Conservation (phyloP, 495 filamentous ascomycete species). For the Parathielavia hyrcaniae region DNA sequence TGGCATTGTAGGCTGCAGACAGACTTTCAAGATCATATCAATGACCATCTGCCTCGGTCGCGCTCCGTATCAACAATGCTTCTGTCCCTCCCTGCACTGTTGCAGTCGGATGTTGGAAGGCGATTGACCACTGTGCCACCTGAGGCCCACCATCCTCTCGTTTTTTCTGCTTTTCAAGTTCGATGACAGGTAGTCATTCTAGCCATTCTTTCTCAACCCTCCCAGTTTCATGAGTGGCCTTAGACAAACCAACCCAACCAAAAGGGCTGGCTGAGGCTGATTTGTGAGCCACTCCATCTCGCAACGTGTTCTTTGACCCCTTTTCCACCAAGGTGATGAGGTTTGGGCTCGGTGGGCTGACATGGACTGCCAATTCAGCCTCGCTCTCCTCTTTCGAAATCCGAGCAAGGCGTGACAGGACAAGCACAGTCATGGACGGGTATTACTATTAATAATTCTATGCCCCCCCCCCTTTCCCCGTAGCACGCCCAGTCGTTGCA, state of each 20-base stretch:
- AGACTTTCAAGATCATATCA: no score
- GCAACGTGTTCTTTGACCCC: conserved; percentile 14
- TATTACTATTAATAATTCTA: conserved; percentile 9
- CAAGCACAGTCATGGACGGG: background rate
- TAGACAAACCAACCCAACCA: no score
- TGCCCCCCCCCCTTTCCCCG: background rate
- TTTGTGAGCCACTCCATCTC: conserved; percentile 1
- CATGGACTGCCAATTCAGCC: background rate
- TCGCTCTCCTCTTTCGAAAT: conserved; percentile 3
- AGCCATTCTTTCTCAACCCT: no score
- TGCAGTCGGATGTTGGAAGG: no score
- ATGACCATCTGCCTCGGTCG: no score
- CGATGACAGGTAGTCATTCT: no score
- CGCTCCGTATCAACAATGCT: no score
- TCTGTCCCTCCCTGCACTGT: no score
- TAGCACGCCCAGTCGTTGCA: background rate
- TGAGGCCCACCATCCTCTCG: no score
- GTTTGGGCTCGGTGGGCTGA: background rate
- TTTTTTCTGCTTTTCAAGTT: background rate
- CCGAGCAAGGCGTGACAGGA: background rate
- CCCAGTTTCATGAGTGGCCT: no score
- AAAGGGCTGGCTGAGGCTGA: background rate
- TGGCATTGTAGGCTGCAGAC: no score
- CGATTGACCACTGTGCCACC: no score
- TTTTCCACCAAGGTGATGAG: background rate